Evolutionary conservation across 2,329 filamentous ascomycete species (phyloP).

Genomic region (Rhynchosporium graminicola): DNA sequence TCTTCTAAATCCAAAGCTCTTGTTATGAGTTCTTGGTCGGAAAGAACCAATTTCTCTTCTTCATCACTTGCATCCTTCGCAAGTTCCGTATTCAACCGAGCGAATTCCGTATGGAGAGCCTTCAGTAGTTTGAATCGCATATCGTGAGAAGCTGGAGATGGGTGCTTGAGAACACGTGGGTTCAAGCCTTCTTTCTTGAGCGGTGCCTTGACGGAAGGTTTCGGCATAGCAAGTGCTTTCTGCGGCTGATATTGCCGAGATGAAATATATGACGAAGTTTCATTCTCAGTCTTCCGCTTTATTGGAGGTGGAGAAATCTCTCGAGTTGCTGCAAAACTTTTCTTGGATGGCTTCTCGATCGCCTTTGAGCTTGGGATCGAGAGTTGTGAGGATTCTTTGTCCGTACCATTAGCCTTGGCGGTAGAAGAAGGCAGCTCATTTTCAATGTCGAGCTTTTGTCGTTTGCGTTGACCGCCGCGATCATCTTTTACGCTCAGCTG

Average conservation of each 20-base stretch:
- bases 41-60: slow-evolving; percentile 58
- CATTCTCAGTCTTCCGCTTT: slow-evolving; percentile 28
- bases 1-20: slow-evolving; percentile 78
- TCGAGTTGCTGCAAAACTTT: slow-evolving; percentile 20
- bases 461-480: slow-evolving; percentile 41
- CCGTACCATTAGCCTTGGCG: background rate
- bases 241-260: background rate
- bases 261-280: background rate
- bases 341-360: slow-evolving; percentile 16
- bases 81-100: slow-evolving; percentile 66
- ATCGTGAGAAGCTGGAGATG: slow-evolving; percentile 57
- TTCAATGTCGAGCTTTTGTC: slow-evolving; percentile 35
- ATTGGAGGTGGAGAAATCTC: slow-evolving; percentile 37
- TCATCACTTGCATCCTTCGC: slow-evolving; percentile 52
- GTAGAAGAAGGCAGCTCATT: background rate
- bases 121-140: slow-evolving; percentile 59
- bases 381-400: slow-evolving; percentile 4
- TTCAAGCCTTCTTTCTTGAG: slow-evolving; percentile 59
- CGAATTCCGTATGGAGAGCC: slow-evolving; percentile 64
- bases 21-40: slow-evolving; percentile 66
- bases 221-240: slow-evolving; percentile 16
- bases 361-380: slow-evolving; percentile 7
- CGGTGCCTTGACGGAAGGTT: slow-evolving; percentile 21
- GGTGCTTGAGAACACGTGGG: slow-evolving; percentile 62
- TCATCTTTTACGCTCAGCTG: slow-evolving; percentile 19